These are phyloP conservation scores for Oryza punctata DNA, from an alignment of 176 grass and related monocot genomes.

Conservation along the genomic window DNA sequence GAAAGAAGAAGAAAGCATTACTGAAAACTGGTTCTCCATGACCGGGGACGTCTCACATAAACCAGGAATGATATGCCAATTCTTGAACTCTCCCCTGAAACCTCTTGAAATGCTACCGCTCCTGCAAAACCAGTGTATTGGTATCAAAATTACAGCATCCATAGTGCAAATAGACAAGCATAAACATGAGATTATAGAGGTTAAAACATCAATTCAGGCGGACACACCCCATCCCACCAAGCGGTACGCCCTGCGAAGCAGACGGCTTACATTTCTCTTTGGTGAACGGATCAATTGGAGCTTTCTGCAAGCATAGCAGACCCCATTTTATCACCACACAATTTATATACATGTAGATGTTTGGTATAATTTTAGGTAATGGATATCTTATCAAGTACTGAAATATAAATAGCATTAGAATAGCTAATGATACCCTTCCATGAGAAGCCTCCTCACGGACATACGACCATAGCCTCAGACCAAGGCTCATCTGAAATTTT, in stretches of 20 bases:
- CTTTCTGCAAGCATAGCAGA: conserved; percentile 74
- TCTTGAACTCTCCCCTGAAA: conserved; percentile 99
- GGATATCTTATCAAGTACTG: background rate
- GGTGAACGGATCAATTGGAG: conserved; percentile 97
- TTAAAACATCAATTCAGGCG: conserved; percentile 5
- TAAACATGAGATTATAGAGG: conserved; percentile 8
- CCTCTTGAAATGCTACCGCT: conserved; percentile 98
- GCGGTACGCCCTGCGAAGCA: conserved; percentile 90
- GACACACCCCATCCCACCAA: conserved; percentile 96
- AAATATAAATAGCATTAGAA: background rate
- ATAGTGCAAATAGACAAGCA: background rate
- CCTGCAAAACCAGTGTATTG: conserved; percentile 51
- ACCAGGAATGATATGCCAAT: conserved; percentile 99
- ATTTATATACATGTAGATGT: conserved; percentile 1
- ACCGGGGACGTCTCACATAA: conserved; percentile 87
- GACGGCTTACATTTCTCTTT: conserved; percentile 86
- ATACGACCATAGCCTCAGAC: conserved; percentile 95
- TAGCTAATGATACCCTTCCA: conserved; percentile 75
- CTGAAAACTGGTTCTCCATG: conserved; percentile 99
- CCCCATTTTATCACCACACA: conserved; percentile 13
- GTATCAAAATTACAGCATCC: conserved; percentile 42
- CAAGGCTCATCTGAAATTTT: conserved; percentile 75
- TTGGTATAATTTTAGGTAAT: background rate
- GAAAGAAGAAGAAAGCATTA: conserved; percentile 59
- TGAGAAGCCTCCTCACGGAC: conserved; percentile 96